phyloP scores from a whole-genome alignment of 805 yeast genomes.

The Schizosaccharomyces osmophilus region DNA sequence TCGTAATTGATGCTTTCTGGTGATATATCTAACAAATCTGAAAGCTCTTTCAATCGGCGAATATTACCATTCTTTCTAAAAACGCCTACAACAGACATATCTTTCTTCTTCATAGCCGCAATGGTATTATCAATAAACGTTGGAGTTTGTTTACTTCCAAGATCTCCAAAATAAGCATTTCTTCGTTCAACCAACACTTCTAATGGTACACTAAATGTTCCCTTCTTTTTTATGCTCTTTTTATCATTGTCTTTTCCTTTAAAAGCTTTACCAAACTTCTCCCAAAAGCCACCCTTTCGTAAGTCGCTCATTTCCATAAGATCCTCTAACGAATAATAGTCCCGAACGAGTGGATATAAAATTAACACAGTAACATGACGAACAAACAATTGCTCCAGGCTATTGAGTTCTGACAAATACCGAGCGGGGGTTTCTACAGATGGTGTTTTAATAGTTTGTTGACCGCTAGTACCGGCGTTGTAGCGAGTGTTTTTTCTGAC shows the following conservation, averaged over 20 bases:
- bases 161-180: slow-evolving; percentile 75
- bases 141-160: slow-evolving; percentile 58
- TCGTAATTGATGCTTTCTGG: slow-evolving; percentile 36
- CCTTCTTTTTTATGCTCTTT: slow-evolving; percentile 9
- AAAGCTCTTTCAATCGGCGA: slow-evolving; percentile 46
- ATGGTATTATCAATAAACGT: slow-evolving; percentile 67
- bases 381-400: slow-evolving; percentile 31
- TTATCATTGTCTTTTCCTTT: slow-evolving; percentile 7
- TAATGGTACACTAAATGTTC: slow-evolving; percentile 61
- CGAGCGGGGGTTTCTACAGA: background rate
- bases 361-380: slow-evolving; percentile 32
- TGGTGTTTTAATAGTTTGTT: background rate
- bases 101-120: slow-evolving; percentile 52
- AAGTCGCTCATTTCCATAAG: slow-evolving; percentile 16
- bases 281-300: slow-evolving; percentile 23
- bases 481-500: background rate
- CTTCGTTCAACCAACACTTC: slow-evolving; percentile 37
- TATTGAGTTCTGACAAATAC: slow-evolving; percentile 19
- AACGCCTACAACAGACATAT: slow-evolving; percentile 76
- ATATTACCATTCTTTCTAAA: slow-evolving; percentile 93
- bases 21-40: slow-evolving; percentile 53
- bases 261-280: slow-evolving; percentile 19
- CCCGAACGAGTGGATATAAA: slow-evolving; percentile 16
- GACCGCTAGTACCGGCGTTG: background rate
- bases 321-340: slow-evolving; percentile 17